A percentile compares a stretch with the other conserved stretches of the same genome.
Conservation (phyloP, 345 rosid genomes). For the Aquilaria malaccensis region DNA sequence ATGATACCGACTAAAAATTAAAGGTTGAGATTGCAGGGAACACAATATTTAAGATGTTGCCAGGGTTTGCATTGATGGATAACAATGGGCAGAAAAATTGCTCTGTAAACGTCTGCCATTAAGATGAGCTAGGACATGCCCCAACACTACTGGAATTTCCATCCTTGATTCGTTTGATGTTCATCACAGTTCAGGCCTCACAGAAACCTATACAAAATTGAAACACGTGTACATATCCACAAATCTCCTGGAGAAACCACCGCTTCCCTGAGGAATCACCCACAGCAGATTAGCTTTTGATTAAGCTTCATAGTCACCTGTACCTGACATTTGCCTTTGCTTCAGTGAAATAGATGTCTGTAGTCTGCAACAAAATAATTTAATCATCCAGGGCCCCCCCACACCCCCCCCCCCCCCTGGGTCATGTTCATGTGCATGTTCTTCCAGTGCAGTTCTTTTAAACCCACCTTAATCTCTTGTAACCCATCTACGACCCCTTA, state of each 20-base stretch:
- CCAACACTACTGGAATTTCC: background rate
- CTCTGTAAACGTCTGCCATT: background rate
- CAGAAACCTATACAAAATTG: constrained; percentile 16
- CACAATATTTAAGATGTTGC: no score
- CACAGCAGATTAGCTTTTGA: background rate
- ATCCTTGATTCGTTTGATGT: constrained; percentile 7
- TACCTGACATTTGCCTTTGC: no score
- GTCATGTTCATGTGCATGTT: no score
- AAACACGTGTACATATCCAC: constrained; percentile 2
- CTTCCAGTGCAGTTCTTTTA: no score
- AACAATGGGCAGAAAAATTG: background rate
- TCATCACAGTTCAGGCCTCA: constrained; percentile 6
- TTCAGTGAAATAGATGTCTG: no score
- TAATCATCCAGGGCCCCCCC: no score
- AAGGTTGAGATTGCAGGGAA: no score
- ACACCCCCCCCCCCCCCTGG: no score
- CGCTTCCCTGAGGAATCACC: background rate
- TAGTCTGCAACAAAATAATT: no score
- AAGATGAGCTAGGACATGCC: background rate
- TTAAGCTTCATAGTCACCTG: no score
- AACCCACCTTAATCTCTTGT: constrained; percentile 47
- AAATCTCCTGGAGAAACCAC: background rate
- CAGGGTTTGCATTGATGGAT: background rate
- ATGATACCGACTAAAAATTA: no score
- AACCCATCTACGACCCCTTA: constrained; percentile 80